phyloP scores from a whole-genome alignment of 139 green algal species.

The Pseudopediastrum boryanum region DNA sequence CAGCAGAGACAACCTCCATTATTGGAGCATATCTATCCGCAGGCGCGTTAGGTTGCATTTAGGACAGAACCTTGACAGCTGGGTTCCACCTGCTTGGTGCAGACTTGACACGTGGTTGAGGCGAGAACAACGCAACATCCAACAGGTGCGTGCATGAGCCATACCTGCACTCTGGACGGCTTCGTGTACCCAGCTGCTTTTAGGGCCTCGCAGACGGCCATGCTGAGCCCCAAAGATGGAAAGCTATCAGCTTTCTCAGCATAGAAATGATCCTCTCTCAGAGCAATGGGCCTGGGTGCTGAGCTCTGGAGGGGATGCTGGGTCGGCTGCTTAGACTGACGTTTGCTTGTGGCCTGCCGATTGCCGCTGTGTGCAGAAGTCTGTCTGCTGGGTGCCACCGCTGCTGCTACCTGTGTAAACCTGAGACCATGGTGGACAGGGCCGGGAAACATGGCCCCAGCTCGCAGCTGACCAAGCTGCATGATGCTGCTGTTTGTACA shows the following conservation, averaged over 20 bases:
- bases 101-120: neutral
- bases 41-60: neutral
- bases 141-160: neutral
- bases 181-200: constrained; percentile 45
- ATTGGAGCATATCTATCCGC: neutral
- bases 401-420: no score
- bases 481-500: no score
- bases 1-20: neutral
- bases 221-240: constrained; percentile 43
- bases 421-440: no score
- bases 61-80: neutral
- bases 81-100: neutral
- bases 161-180: constrained; percentile 64
- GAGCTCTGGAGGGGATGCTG: no score
- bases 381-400: no score
- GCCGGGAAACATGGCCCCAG: no score
- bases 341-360: neutral
- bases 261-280: constrained; percentile 55
- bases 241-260: constrained; percentile 47
- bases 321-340: no score
- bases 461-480: no score
- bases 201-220: constrained; percentile 43
- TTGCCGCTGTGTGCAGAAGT: constrained; percentile 17
- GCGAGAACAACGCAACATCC: neutral
- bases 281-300: neutral